Base-by-base conservation (phyloP, 2,329 filamentous ascomycete species). In the Arthrobotrys conoides region DNA sequence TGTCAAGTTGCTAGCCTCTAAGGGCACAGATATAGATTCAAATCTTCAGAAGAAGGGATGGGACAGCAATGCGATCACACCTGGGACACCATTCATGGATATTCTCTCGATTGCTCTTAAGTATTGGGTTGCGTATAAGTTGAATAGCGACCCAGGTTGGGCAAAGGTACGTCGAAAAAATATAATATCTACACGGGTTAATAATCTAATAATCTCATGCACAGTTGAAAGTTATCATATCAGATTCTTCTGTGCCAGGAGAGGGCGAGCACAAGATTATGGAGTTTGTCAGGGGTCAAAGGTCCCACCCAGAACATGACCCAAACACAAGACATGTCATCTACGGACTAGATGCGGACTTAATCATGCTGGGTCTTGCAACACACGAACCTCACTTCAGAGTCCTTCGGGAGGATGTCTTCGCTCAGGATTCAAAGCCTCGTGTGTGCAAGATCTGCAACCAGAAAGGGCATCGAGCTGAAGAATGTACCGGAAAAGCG, bases 191-290 rank as follows among this genome's bases (percentile, higher is more conserved):
- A 20, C 1, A 20, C 3, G n/a, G 22, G n/a, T 22, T 16, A 49
- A 49, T 16, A 48, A 49, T 22, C 6, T 41, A 81, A 59, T 83
- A 85, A 76, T 84, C 76, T 24, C 38, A 20, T 2, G 63, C 67
- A 22, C 33, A 79, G 85, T 87, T 97, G 84, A 99, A 99, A 87
- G 89, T 99, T 84, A 96, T 99, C 85, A 98, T 99, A 81, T 99
- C 96, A 8, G 96, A 99, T 87, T 95, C 96, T 68, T 97, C 95
- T 48, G 94, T 99, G 46, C 96, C 96, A 69, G 96, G 96, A 83
- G 96, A 99, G 86, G 96, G 96, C 84, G 96, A 99, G 86, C 96
- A 99, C 85, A 99, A 99, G 85, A 98, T 99, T 83, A 99, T 99
- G 96, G 91, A 96, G 82, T 99, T 98, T 84, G 90, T 99, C 81